These are phyloP conservation scores for Vigna unguiculata DNA, from an alignment of 306 rosid genomes.

Conservation along the genomic window DNA sequence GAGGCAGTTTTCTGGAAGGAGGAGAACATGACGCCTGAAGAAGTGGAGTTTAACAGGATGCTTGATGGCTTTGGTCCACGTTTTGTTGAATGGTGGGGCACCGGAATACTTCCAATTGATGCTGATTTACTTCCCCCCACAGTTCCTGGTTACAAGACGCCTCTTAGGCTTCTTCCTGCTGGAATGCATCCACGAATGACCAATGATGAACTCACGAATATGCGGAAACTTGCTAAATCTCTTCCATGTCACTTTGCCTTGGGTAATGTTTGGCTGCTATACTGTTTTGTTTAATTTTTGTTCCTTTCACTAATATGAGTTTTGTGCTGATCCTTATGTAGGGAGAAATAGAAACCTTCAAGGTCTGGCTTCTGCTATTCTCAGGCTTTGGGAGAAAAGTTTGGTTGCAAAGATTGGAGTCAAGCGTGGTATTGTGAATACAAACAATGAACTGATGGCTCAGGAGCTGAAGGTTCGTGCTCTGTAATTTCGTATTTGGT, in stretches of 20 bases:
- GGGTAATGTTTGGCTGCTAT: constrained; percentile 59
- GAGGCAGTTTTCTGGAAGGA: constrained; percentile 46
- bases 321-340: constrained; percentile 43
- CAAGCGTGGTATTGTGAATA: constrained; percentile 94
- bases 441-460: constrained; percentile 97
- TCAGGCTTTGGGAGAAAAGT: constrained; percentile 95
- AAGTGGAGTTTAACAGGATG: constrained; percentile 71
- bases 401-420: constrained; percentile 89
- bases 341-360: constrained; percentile 98
- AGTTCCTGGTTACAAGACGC: constrained; percentile 85
- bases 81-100: constrained; percentile 96
- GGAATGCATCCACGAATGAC: constrained; percentile 81
- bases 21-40: constrained; percentile 72
- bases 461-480: constrained; percentile 80
- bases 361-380: constrained; percentile 85
- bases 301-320: constrained; percentile 42
- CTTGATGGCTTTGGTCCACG: constrained; percentile 93
- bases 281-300: constrained; percentile 14
- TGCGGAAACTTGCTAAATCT: constrained; percentile 80
- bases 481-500: constrained; percentile 35
- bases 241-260: constrained; percentile 98
- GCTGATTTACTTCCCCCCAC: constrained; percentile 86
- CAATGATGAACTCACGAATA: constrained; percentile 76
- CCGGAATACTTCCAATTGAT: constrained; percentile 93
- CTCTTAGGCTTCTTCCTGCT: constrained; percentile 90